These are phyloP conservation scores for thale cress (Arabidopsis thaliana) DNA, from an alignment of 345 rosid species.

Conservation along the genomic window DNA sequence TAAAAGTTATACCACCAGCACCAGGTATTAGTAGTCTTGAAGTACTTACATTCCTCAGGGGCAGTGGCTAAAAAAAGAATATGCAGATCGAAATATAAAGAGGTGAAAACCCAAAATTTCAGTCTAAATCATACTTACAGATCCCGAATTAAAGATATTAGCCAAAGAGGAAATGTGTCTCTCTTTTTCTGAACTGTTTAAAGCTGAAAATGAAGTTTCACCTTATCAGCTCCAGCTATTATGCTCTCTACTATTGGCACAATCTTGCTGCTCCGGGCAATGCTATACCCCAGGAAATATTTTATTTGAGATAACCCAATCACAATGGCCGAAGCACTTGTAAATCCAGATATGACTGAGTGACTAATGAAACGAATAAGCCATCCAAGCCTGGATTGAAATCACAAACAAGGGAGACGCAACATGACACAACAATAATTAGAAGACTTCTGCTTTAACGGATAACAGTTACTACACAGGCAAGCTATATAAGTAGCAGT, in stretches of 20 bases:
- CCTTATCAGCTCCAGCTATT: slow-evolving; percentile 88
- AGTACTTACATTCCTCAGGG: background rate
- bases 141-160: background rate
- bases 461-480: background rate
- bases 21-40: background rate
- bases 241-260: slow-evolving; percentile 90
- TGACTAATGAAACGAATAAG: slow-evolving; percentile 98
- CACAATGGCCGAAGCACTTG: slow-evolving; percentile 92
- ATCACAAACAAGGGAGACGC: slow-evolving; percentile 8
- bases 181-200: background rate
- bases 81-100: slow-evolving; percentile 10
- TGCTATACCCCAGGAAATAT: slow-evolving; percentile 87
- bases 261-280: slow-evolving; percentile 85
- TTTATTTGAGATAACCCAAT: slow-evolving; percentile 95
- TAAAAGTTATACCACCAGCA: slow-evolving; percentile 1
- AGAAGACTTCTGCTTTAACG: background rate
- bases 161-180: slow-evolving; percentile 1
- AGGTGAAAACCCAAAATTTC: slow-evolving; percentile 17
- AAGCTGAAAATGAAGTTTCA: slow-evolving; percentile 42
- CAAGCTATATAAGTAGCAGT: slow-evolving; percentile 3
- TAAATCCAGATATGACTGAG: slow-evolving; percentile 98
- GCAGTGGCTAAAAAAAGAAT: slow-evolving; percentile 6
- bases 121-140: slow-evolving; percentile 6
- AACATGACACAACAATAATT: background rate
- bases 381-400: slow-evolving; percentile 91